Percentiles rank a stretch among this genome's conserved stretches.
Conservation (phyloP, 2,329 filamentous ascomycete genomes). For the Fusarium pseudocircinatum region DNA sequence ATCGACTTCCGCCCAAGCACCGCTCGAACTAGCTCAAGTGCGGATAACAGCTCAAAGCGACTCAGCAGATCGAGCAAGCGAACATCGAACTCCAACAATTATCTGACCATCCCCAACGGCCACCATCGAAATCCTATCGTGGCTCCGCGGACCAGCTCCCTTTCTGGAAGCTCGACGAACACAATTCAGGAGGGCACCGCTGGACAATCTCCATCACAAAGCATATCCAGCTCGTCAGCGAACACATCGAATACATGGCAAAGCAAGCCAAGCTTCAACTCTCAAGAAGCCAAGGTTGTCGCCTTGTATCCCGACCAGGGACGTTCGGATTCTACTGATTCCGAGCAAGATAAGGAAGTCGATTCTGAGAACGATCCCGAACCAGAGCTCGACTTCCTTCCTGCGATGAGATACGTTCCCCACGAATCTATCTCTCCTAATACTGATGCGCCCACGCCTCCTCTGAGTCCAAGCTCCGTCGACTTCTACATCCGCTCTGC, state of each 20-base stretch:
- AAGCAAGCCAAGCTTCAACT: conserved; percentile 44
- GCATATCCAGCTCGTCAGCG: conserved; percentile 52
- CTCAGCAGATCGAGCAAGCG: conserved; percentile 50
- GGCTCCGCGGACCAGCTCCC: conserved; percentile 38
- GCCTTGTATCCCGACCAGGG: conserved; percentile 48
- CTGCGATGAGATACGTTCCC: conserved; percentile 26
- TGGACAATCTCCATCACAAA: conserved; percentile 39
- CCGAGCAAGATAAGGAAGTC: conserved; percentile 24
- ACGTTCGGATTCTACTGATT: conserved; percentile 37
- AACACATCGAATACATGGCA: conserved; percentile 49
- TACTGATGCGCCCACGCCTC: conserved; percentile 58
- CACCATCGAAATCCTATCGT: conserved; percentile 25
- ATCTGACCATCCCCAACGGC: conserved; percentile 52
- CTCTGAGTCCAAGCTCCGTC: conserved; percentile 61
- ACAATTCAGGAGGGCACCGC: conserved; percentile 38
- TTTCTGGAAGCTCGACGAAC: conserved; percentile 40
- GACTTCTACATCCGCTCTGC: conserved; percentile 58
- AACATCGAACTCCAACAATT: conserved; percentile 54
- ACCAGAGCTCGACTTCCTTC: conserved; percentile 24
- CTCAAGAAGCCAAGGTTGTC: conserved; percentile 54
- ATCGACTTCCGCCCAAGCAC: conserved; percentile 36
- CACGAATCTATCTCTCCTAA: conserved; percentile 41
- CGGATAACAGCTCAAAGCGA: conserved; percentile 39
- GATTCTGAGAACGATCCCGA: conserved; percentile 26
- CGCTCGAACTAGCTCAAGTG: conserved; percentile 38